Evolutionary conservation across 1,139 yeast genomes (phyloP), one percentile per base, ranked within the genome.

Genomic region (Suhomyces terraborum): DNA sequence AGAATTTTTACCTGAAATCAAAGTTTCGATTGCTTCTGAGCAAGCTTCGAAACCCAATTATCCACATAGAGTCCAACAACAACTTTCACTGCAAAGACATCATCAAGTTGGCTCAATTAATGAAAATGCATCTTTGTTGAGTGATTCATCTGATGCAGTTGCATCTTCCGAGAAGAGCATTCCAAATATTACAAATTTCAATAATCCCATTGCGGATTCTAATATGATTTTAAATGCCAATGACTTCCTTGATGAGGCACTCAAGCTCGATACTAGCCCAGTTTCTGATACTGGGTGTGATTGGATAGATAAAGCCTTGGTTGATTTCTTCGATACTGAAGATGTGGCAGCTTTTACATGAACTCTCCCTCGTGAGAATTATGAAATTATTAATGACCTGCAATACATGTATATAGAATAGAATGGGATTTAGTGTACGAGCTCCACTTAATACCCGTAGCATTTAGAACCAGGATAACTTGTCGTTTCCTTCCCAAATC

Each of bases 261-360:
- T 34, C 10, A 28, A 30, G 22, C 32, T 23, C 36, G 35, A 48
- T 38, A 35, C 49, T 10, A 65, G 72, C n/a, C 75, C 77, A 5
- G 53, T 60, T 7, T 66, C 74, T 9, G 79, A 73, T 34, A 73
- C 79, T 3, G 80, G 80, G 1, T 75, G 80, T 60, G 76, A 73
- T 47, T 75, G 79, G 79, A 72, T 75, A 32, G 80, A 75, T 50
- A 74, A 72, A 41, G 61, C 60, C 5, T 43, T 57, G 40, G 42
- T 51, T 27, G 61, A 57, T 32, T 54, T 49, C 32, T 52, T 49
- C 42, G 54, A 48, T 17, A 47, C 44, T 8, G 50, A 46, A 14
- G 36, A 37, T 30, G 28, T 43, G 28, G 40, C 19, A 13, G 35
- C 40, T 9, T 36, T 36, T 23, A 18, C 30, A 8, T 36, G 9